A percentile compares a stretch with the other conserved stretches of the same genome.
Evolutionary conservation across 1,139 yeast species (phyloP).

Genomic region (Suhomyces bokatorum): DNA sequence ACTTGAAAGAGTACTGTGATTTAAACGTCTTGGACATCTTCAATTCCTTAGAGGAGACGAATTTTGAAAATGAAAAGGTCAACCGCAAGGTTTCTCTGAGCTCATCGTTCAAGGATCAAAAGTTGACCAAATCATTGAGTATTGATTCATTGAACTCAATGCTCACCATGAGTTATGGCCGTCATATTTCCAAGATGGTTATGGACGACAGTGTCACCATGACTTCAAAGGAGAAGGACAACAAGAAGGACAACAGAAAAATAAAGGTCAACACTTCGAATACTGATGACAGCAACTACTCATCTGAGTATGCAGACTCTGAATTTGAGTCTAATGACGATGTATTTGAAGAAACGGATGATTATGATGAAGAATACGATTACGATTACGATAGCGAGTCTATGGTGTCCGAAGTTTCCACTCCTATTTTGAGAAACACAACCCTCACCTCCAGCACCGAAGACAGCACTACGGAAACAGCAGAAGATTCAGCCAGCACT

Average conservation of each 20-base stretch:
- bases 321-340: slow-evolving; percentile 40
- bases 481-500: slow-evolving; percentile 11
- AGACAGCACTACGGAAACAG: slow-evolving; percentile 4
- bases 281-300: slow-evolving; percentile 23
- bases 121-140: slow-evolving; percentile 30
- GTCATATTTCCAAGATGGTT: slow-evolving; percentile 47
- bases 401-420: slow-evolving; percentile 6
- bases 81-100: slow-evolving; percentile 12
- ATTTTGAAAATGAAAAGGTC: slow-evolving; percentile 17
- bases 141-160: slow-evolving; percentile 44
- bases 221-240: slow-evolving; percentile 8
- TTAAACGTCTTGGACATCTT: slow-evolving; percentile 63
- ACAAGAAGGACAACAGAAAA: slow-evolving; percentile 14
- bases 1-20: slow-evolving; percentile 57
- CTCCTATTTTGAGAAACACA: slow-evolving; percentile 5
- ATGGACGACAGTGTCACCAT: slow-evolving; percentile 20
- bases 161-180: slow-evolving; percentile 41
- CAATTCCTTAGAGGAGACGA: slow-evolving; percentile 25
- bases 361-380: slow-evolving; percentile 22
- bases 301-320: slow-evolving; percentile 46
- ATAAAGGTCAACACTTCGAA: slow-evolving; percentile 7
- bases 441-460: not conserved
- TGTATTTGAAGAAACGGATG: slow-evolving; percentile 24
- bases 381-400: slow-evolving; percentile 23
- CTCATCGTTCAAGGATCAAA: slow-evolving; percentile 16